Conservation (phyloP, 495 filamentous ascomycete genomes). For the Penicillium pancosmium region DNA sequence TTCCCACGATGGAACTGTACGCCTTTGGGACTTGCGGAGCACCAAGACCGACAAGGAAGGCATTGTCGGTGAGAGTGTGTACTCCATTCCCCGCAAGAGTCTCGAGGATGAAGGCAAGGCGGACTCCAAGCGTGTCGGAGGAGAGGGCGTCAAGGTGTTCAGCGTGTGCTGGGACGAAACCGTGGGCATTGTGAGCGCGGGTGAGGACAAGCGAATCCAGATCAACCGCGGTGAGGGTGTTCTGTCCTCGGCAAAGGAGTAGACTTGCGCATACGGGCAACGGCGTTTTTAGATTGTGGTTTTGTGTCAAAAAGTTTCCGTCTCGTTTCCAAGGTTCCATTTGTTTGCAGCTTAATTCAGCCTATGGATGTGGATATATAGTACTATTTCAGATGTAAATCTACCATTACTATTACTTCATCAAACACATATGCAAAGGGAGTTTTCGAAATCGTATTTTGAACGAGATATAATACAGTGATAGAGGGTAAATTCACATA, state of each 20-base stretch:
- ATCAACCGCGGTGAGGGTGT: conserved; percentile 71
- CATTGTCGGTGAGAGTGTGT: conserved; percentile 76
- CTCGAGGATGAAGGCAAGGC: conserved; percentile 52
- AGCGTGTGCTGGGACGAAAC: conserved; percentile 81
- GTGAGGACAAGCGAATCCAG: conserved; percentile 92
- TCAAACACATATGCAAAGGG: background rate
- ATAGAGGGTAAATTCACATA: conserved; percentile 25
- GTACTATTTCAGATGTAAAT: conserved; percentile 1
- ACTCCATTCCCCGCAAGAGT: conserved; percentile 76
- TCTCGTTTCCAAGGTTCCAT: conserved; percentile 14
- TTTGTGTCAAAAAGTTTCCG: conserved; percentile 38
- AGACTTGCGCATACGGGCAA: conserved; percentile 35
- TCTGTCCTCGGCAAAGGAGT: conserved; percentile 39
- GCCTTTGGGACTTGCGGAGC: conserved; percentile 88
- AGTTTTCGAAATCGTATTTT: conserved; percentile 7
- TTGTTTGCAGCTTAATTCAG: conserved; percentile 10
- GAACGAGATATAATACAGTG: conserved; percentile 36
- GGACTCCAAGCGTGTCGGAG: conserved; percentile 57
- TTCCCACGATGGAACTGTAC: conserved; percentile 85
- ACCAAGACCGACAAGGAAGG: conserved; percentile 67
- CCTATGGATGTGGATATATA: conserved; percentile 9
- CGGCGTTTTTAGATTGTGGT: conserved; percentile 38
- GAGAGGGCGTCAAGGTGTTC: conserved; percentile 89
- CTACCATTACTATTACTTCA: conserved; percentile 1
- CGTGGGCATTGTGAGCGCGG: conserved; percentile 86